Evolutionary conservation across 129 eudicot genomes (phyloP).

Genomic region (Kitagawia praeruptora): DNA sequence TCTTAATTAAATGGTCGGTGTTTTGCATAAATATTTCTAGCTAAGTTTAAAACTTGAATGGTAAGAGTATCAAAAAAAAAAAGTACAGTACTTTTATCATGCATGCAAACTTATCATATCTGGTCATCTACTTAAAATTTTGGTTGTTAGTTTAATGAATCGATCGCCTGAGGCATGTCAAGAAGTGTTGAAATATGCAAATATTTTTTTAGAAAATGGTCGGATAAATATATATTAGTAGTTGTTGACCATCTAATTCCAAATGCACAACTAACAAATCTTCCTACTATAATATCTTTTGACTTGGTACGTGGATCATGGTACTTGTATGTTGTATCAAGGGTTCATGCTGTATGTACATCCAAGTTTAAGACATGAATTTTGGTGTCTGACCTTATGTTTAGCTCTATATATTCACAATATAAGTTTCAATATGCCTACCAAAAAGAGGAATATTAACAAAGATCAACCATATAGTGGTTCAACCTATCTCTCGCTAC

Average conservation of each 20-base stretch:
- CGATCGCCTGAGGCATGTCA: neutral
- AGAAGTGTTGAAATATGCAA: no score
- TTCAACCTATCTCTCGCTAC: constrained; percentile 25
- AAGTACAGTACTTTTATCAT: no score
- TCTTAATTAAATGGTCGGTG: no score
- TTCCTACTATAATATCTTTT: constrained; percentile 6
- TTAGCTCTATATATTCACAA: neutral
- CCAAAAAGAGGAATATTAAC: constrained; percentile 14
- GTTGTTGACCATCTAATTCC: constrained; percentile 3
- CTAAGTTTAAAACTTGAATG: no score
- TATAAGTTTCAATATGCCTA: neutral
- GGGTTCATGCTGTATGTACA: neutral
- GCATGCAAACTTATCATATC: no score
- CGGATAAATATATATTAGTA: neutral
- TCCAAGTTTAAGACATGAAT: constrained; percentile 1
- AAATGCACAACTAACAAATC: constrained; percentile 17
- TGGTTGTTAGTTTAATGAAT: neutral
- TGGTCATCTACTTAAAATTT: no score
- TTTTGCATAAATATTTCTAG: no score
- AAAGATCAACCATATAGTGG: constrained; percentile 17
- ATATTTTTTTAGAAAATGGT: neutral
- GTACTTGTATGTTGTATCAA: neutral
- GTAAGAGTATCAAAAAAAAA: no score
- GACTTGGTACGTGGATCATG: neutral
- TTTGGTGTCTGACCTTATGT: neutral